These are phyloP conservation scores for Phytopythium cucurbitacearum DNA, from an alignment of 352 stramenopile species.

Conservation along the genomic window DNA sequence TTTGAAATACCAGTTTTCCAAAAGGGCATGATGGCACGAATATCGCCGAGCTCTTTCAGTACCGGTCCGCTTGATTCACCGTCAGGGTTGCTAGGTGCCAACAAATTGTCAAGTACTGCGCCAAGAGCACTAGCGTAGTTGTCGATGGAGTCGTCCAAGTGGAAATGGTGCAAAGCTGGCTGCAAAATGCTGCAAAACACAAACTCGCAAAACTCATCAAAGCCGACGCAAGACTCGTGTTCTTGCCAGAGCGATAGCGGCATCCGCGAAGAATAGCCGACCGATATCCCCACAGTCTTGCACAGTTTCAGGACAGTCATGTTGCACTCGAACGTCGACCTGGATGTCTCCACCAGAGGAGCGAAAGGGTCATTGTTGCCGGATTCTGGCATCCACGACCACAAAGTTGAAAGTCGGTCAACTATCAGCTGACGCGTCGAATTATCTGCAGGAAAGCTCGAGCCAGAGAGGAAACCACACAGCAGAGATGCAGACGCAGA, in stretches of 20 bases:
- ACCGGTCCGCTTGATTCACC: neutral
- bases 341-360: slow-evolving; percentile 6
- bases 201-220: slow-evolving; percentile 45
- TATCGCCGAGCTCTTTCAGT: slow-evolving; percentile 40
- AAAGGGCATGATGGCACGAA: slow-evolving; percentile 32
- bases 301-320: slow-evolving; percentile 56
- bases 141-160: slow-evolving; percentile 28
- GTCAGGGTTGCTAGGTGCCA: slow-evolving; percentile 6
- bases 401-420: slow-evolving; percentile 30
- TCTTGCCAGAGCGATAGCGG: slow-evolving; percentile 17
- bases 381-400: slow-evolving; percentile 27
- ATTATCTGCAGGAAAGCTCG: slow-evolving; percentile 21
- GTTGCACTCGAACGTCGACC: slow-evolving; percentile 49
- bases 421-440: slow-evolving; percentile 26
- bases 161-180: slow-evolving; percentile 48
- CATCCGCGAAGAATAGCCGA: slow-evolving; percentile 12
- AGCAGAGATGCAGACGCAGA: no score
- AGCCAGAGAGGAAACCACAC: slow-evolving; percentile 22
- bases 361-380: neutral
- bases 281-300: slow-evolving; percentile 43
- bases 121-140: slow-evolving; percentile 46
- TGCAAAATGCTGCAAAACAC: slow-evolving; percentile 40
- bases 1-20: slow-evolving; percentile 31
- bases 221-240: slow-evolving; percentile 26
- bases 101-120: slow-evolving; percentile 30